These are phyloP conservation scores for Pythium sp. DNA, from an alignment of 352 stramenopile genomes.

Conservation along the genomic window DNA sequence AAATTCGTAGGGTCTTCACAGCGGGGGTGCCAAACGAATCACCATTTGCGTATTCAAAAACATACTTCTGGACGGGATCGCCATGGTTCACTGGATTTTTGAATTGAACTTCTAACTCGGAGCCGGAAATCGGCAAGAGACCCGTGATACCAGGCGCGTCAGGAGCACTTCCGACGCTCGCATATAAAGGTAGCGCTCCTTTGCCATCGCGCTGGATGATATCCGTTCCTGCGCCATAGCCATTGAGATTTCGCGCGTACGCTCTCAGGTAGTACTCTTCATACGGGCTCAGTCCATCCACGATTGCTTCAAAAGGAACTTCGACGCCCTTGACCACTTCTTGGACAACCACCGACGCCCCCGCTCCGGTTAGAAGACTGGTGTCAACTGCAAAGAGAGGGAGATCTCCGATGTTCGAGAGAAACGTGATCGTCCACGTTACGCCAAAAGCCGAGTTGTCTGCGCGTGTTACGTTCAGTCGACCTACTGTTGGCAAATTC, in stretches of 20 bases:
- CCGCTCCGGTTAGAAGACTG: slow-evolving; percentile 41
- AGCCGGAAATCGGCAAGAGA: slow-evolving; percentile 52
- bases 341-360: slow-evolving; percentile 34
- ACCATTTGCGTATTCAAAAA: slow-evolving; percentile 57
- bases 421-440: slow-evolving; percentile 69
- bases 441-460: slow-evolving; percentile 43
- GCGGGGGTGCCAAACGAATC: slow-evolving; percentile 42
- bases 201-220: slow-evolving; percentile 55
- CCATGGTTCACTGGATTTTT: slow-evolving; percentile 26
- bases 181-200: slow-evolving; percentile 47
- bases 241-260: slow-evolving; percentile 65
- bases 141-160: slow-evolving; percentile 34
- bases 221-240: slow-evolving; percentile 58
- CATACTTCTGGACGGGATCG: slow-evolving; percentile 41
- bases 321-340: slow-evolving; percentile 64
- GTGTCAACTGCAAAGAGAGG: slow-evolving; percentile 46
- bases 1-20: slow-evolving; percentile 51
- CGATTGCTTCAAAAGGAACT: slow-evolving; percentile 57
- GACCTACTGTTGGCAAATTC: slow-evolving; percentile 55
- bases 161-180: slow-evolving; percentile 34
- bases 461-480: slow-evolving; percentile 52
- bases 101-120: slow-evolving; percentile 45
- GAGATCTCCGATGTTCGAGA: slow-evolving; percentile 65
- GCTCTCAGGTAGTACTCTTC: slow-evolving; percentile 64
- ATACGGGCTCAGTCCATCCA: slow-evolving; percentile 40